Percentiles rank a stretch among this genome's conserved stretches.
phyloP scores from a whole-genome alignment of 371 early-diverging fungal genomes.

The Rhizomucor pusillus region DNA sequence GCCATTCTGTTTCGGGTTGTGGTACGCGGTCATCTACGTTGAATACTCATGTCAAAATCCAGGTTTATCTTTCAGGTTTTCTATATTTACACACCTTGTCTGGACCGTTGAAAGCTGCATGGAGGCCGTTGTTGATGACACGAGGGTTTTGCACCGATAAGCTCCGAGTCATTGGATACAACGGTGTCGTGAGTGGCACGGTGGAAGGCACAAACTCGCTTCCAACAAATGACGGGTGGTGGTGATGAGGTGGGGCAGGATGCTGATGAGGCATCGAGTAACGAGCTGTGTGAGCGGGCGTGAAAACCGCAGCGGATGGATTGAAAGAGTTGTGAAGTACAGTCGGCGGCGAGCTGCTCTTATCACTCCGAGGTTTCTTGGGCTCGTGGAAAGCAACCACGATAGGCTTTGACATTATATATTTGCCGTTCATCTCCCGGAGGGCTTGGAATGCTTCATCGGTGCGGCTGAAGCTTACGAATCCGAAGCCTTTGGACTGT shows the following conservation, averaged over 20 bases:
- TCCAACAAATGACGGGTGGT: neutral
- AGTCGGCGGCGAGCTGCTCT: neutral
- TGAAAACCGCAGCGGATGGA: neutral
- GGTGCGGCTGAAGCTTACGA: constrained; percentile 43
- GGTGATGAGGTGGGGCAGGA: neutral
- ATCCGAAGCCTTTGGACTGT: constrained; percentile 49
- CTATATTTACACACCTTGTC: too few species aligned
- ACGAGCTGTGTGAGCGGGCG: neutral
- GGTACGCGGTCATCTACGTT: too few species aligned
- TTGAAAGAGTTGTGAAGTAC: constrained; percentile 4
- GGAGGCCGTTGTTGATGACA: neutral
- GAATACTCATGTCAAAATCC: too few species aligned
- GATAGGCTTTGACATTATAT: constrained; percentile 36
- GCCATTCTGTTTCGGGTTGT: neutral
- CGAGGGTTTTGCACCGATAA: neutral
- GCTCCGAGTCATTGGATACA: neutral
- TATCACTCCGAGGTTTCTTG: constrained; percentile 31
- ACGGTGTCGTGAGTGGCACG: neutral
- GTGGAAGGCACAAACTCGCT: neutral
- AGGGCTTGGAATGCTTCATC: constrained; percentile 40
- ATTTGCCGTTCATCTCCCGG: constrained; percentile 35
- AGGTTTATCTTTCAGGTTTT: too few species aligned
- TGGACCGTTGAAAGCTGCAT: too few species aligned
- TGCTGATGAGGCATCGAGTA: neutral
- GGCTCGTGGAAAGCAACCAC: constrained; percentile 49